Conservation (phyloP, 257 asterid genomes). For the Nicotiana tomentosiformis region DNA sequence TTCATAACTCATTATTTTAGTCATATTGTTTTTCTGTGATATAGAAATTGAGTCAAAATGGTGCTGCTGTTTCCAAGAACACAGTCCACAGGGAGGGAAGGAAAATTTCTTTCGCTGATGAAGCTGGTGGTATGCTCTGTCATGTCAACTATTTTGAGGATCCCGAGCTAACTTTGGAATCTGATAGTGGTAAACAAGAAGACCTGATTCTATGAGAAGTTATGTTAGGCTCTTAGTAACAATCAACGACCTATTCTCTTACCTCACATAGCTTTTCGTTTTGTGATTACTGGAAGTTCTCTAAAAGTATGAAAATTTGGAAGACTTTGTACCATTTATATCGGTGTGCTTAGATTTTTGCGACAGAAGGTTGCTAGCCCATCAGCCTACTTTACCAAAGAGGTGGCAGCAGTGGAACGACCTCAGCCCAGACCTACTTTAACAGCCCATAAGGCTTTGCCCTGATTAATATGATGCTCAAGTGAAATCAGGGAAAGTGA, state of each 20-base stretch:
- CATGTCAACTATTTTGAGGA: constrained; percentile 51
- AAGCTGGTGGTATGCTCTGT: constrained; percentile 80
- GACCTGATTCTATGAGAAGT: background rate
- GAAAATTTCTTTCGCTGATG: constrained; percentile 81
- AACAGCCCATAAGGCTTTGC: too few species aligned
- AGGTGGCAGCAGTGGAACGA: too few species aligned
- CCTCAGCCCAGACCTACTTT: too few species aligned
- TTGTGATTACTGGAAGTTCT: too few species aligned
- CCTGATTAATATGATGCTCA: background rate
- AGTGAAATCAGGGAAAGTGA: background rate
- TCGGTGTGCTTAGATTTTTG: too few species aligned
- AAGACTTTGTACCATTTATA: too few species aligned
- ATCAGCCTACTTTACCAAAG: too few species aligned
- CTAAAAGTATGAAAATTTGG: too few species aligned
- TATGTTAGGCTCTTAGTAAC: too few species aligned
- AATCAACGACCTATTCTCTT: too few species aligned
- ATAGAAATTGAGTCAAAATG: constrained; percentile 55
- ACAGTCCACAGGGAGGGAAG: constrained; percentile 35
- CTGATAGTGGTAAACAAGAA: constrained; percentile 22
- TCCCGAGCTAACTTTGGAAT: constrained; percentile 23
- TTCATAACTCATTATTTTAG: constrained; percentile 13
- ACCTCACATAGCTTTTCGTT: too few species aligned
- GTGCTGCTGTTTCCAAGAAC: constrained; percentile 23
- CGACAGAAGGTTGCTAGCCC: too few species aligned
- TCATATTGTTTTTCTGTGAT: constrained; percentile 5